Base-by-base conservation (phyloP, 768 basidiomycete genomes). In the Russula griseocarnosa region DNA sequence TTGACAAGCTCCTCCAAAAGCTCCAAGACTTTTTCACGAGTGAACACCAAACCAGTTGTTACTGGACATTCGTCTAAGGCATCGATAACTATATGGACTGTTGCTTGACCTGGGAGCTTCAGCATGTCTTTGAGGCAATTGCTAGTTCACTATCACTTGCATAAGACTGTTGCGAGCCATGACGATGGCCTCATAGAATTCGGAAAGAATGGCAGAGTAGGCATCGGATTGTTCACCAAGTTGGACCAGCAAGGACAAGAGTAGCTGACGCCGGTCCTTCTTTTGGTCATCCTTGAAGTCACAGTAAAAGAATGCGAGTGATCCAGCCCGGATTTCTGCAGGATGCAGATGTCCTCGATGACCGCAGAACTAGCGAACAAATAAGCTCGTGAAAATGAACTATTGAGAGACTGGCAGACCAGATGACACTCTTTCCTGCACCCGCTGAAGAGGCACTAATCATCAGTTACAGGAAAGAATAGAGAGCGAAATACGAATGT, bases 21-120 rank as follows among this genome's bases (percentile, higher is more conserved):
- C 0, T n/a, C 3, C 5, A 58, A 30, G 14, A 58, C 40, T 16
- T 30, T 24, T 14, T 58, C 55, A 18, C 62, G 55, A 13, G 55
- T n/a, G n/a, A n/a, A n/a, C n/a, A n/a, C n/a, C n/a, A n/a, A n/a
- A n/a, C n/a, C 1, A 22, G 28, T 2, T 1, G 38, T 51, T 1
- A 20, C n/a, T 1, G 62, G 62, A 38, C 55, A 62, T 24, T 57
- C 62, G 9, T 62, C 62, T 0, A 62, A 22, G 26, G 49, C 62
- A 20, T 62, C 62, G 0, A 62, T 18, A 6, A 62, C 20, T 5
- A 57, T 52, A 26, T 44, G 46, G 2, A 13, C 22, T 9, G 32
- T 49, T 1, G 47, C 24, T 18, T 44, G 32, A 8, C 30, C 47
- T 2, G 28, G 38, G 10, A 24, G 26, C 13, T 24, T 18, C 38